A percentile compares a stretch with the other conserved stretches of the same genome.
Evolutionary conservation across 176 grass and related monocot genomes (phyloP).

Genomic region (Aegilops tauschii): DNA sequence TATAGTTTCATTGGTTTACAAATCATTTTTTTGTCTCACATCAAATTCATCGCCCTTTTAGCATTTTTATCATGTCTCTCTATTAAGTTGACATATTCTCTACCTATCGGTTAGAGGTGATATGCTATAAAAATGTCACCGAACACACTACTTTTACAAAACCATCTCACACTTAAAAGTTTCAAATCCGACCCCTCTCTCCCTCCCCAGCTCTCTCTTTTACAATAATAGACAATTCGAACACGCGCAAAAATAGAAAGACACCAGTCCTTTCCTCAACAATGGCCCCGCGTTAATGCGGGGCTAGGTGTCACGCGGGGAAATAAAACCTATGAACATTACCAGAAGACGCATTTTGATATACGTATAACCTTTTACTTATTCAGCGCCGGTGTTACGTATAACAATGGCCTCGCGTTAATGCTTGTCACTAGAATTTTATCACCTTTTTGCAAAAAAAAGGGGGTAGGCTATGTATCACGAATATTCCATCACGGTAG

Average conservation of each 20-base stretch:
- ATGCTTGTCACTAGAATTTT: no score
- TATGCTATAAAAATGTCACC: not conserved
- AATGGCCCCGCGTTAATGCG: not conserved
- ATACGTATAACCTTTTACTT: not conserved
- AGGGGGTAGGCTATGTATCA: not conserved
- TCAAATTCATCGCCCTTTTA: not conserved
- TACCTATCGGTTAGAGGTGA: not conserved
- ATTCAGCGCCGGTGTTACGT: not conserved
- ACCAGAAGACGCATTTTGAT: not conserved
- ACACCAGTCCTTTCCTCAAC: not conserved
- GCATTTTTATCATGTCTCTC: no score
- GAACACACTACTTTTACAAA: not conserved
- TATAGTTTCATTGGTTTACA: not conserved
- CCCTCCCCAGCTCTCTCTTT: rapidly evolving
- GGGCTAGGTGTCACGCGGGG: not conserved
- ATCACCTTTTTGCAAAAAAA: not conserved
- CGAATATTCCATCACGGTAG: not conserved
- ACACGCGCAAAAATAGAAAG: not conserved
- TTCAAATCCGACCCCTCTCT: not conserved
- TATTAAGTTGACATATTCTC: not conserved
- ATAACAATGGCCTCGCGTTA: no score
- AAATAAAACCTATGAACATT: not conserved
- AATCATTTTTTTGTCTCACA: no score
- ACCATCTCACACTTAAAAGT: not conserved
- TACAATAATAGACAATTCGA: no score